phyloP scores from a whole-genome alignment of 371 early-diverging fungal genomes.

The Fennellomyces sp. region DNA sequence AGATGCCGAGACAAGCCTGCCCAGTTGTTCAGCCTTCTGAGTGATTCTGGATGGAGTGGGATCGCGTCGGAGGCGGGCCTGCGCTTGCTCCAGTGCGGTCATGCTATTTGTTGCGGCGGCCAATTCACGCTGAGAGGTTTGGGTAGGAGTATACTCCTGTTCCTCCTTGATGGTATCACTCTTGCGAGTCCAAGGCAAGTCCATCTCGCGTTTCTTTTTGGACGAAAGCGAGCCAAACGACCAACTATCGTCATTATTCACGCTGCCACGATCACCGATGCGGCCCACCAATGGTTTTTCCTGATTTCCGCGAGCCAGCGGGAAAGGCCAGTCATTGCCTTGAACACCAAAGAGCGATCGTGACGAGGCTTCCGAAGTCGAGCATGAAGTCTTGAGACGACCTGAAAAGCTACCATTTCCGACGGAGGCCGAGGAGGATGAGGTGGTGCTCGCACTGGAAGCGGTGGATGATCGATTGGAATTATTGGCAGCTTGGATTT shows the following conservation, averaged over 20 bases:
- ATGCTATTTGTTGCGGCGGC: slow-evolving; percentile 14
- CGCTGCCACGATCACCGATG: slow-evolving; percentile 15
- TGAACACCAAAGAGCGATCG: slow-evolving; percentile 12
- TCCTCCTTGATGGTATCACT: slow-evolving; percentile 24
- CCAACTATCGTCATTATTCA: slow-evolving; percentile 23
- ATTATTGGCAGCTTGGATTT: slow-evolving; percentile 35
- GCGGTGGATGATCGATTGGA: slow-evolving; percentile 11
- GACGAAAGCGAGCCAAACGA: slow-evolving; percentile 31
- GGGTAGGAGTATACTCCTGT: slow-evolving; percentile 6
- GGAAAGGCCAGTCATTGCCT: slow-evolving; percentile 43
- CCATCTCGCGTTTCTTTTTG: slow-evolving; percentile 18
- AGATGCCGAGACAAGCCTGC: background rate
- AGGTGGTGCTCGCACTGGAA: slow-evolving; percentile 15
- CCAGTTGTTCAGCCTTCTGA: slow-evolving; percentile 1
- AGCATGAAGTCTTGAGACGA: slow-evolving; percentile 18
- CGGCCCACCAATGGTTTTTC: slow-evolving; percentile 21
- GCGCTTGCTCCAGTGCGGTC: slow-evolving; percentile 40
- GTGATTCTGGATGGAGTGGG: background rate
- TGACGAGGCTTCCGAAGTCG: slow-evolving; percentile 18
- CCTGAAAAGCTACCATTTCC: slow-evolving; percentile 4
- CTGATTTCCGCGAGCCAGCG: slow-evolving; percentile 18
- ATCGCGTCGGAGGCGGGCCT: slow-evolving; percentile 29
- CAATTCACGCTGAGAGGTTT: background rate
- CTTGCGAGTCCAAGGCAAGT: slow-evolving; percentile 18
- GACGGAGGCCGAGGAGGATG: slow-evolving; percentile 18